Percentiles rank a stretch among this genome's conserved stretches.
Evolutionary conservation across 75 land plant species (phyloP).

Genomic region (Pseudotsuga menziesii): DNA sequence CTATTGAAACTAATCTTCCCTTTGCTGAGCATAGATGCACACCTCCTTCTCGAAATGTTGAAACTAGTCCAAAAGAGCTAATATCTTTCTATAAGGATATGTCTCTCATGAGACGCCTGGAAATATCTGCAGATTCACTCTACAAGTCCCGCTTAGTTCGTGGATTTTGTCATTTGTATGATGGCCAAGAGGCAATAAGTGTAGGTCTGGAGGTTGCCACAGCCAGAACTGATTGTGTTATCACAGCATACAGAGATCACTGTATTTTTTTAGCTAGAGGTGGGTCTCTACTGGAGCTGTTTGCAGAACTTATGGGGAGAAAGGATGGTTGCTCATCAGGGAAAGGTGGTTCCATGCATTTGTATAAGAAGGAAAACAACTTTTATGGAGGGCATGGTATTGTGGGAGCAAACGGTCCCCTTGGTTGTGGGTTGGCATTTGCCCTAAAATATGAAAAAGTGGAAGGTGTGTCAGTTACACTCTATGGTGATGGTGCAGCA

Average conservation of each 20-base stretch:
- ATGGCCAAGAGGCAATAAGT: slow-evolving; percentile 45
- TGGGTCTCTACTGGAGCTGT: slow-evolving; percentile 33
- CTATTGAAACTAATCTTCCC: slow-evolving; percentile 32
- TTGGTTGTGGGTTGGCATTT: slow-evolving; percentile 38
- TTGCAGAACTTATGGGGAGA: slow-evolving; percentile 43
- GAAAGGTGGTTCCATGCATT: slow-evolving; percentile 54
- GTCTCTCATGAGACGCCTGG: slow-evolving; percentile 40
- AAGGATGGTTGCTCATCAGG: slow-evolving; percentile 36
- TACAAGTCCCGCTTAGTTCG: slow-evolving; percentile 38
- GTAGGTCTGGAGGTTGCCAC: slow-evolving; percentile 36
- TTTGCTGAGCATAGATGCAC: slow-evolving; percentile 23
- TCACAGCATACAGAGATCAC: slow-evolving; percentile 45
- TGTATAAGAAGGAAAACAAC: slow-evolving; percentile 34
- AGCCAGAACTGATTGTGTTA: slow-evolving; percentile 20
- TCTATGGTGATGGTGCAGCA: slow-evolving; percentile 44
- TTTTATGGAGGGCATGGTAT: slow-evolving; percentile 43
- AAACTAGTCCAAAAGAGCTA: slow-evolving; percentile 35
- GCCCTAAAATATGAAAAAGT: slow-evolving; percentile 37
- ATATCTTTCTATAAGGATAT: slow-evolving; percentile 29
- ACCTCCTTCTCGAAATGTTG: slow-evolving; percentile 27
- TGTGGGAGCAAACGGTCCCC: slow-evolving; percentile 35
- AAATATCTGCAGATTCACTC: slow-evolving; percentile 41
- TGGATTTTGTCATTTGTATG: slow-evolving; percentile 52
- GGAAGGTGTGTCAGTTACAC: slow-evolving; percentile 28
- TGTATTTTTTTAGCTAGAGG: slow-evolving; percentile 43